These are phyloP conservation scores for Amylocarpus encephaloides DNA, from an alignment of 2,329 filamentous ascomycete genomes.

Conservation along the genomic window DNA sequence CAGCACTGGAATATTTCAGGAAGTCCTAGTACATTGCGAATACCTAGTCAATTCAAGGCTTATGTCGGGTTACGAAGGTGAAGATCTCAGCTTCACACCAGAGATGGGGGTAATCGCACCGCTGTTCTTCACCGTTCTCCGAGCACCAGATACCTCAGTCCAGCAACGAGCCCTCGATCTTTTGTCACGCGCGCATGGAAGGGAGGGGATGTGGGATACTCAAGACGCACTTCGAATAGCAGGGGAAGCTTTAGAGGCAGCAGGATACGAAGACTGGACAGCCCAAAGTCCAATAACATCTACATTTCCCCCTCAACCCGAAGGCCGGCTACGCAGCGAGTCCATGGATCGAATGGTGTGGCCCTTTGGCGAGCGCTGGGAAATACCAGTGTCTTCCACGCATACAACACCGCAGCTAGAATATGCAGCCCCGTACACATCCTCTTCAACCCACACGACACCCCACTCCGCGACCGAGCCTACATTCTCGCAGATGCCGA, in stretches of 20 bases:
- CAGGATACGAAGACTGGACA: slow-evolving; percentile 6
- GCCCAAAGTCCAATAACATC: slow-evolving; percentile 2
- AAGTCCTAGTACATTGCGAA: slow-evolving; percentile 22
- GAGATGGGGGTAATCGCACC: slow-evolving; percentile 25
- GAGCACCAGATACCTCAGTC: slow-evolving; percentile 11
- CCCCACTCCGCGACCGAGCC: neutral
- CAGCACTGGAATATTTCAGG: slow-evolving; percentile 17
- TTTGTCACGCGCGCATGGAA: slow-evolving; percentile 17
- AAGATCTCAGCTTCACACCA: slow-evolving; percentile 16
- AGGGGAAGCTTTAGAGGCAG: slow-evolving; percentile 7
- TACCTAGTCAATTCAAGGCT: slow-evolving; percentile 9
- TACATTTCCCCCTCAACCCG: slow-evolving; percentile 5
- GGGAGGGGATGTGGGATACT: slow-evolving; percentile 29
- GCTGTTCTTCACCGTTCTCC: slow-evolving; percentile 21
- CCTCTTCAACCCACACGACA: slow-evolving; percentile 1
- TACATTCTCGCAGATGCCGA: neutral
- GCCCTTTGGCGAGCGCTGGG: slow-evolving; percentile 16
- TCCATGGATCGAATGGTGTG: slow-evolving; percentile 18
- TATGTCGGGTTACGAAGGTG: neutral
- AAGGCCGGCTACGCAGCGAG: slow-evolving; percentile 10
- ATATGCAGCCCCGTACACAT: neutral
- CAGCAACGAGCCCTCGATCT: slow-evolving; percentile 19
- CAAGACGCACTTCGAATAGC: slow-evolving; percentile 19
- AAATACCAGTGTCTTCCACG: slow-evolving; percentile 4
- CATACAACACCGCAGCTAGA: slow-evolving; percentile 5